Base-by-base conservation (phyloP, 192 early-diverging fungal species). In the Linnemannia zychae region DNA sequence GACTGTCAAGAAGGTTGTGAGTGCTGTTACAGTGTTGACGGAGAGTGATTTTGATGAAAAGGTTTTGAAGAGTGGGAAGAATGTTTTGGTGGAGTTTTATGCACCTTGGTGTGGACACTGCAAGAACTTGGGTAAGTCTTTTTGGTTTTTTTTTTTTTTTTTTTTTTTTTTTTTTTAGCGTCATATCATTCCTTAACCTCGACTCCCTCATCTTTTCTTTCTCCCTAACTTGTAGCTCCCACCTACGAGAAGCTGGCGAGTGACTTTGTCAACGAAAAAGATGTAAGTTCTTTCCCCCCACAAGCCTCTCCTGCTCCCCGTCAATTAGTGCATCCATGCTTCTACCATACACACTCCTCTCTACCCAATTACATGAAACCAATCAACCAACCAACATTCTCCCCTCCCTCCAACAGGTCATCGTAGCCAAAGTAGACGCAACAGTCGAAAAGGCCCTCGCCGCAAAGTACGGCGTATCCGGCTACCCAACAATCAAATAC, bases 361-460 rank as follows among this genome's bases (percentile, higher is more conserved):
- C n/a, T n/a, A 16, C 36, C 9, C 40, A 44, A 44, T 44, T 44
- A 44, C 40, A 44, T n/a, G n/a, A n/a, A n/a, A 75, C 31, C 34
- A 16, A 9, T 16, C 37, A 6, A 22, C 50, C n/a, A 67, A 60
- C 68, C 18, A 68, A 40, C 22, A 33, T 67, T 28, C 40, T 22
- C 44, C 1, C 16, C 28, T 24, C 5, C 34, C 33, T n/a, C 33
- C 33, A 47, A 28, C 71, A 92, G 89, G 93, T 92, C 71, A 79
- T 97, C 18, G 93, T 99, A 69, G 97, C 97, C 79, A 98, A 96
- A 83, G 88, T 98, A 71, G 97, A 99, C 85, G 97, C 96, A 46
- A 94, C 94, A 73, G 91, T 80, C 31, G 90, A 93, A 77, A 83
- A 84, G 37, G 89, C 90, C 71, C 78, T 96, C 88, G 93, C 92